Evolutionary conservation across 306 rosid genomes (phyloP).

Genomic region (Mimosa pudica): DNA sequence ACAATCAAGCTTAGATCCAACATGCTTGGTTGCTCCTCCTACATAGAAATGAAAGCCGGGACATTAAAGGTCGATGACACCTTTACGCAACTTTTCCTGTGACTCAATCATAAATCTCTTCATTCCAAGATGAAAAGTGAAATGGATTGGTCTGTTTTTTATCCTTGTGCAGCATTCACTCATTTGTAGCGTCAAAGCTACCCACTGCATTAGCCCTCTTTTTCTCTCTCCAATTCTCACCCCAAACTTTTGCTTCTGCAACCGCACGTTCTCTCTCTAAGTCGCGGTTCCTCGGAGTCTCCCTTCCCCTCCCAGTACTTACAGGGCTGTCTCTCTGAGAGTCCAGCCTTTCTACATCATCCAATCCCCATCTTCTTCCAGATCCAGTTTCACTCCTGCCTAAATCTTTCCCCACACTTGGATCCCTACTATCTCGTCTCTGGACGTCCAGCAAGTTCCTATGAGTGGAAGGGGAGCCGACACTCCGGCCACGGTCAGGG

Average conservation of each 20-base stretch:
- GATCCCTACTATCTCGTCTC: slow-evolving; percentile 68
- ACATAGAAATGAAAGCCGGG: slow-evolving; percentile 49
- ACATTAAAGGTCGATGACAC: slow-evolving; percentile 40
- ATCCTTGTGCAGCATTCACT: slow-evolving; percentile 41
- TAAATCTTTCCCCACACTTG: slow-evolving; percentile 47
- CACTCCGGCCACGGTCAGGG: slow-evolving; percentile 67
- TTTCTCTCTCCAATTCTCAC: slow-evolving; percentile 95
- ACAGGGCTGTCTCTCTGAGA: slow-evolving; percentile 83
- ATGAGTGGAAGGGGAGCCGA: slow-evolving; percentile 79
- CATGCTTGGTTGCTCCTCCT: slow-evolving; percentile 40
- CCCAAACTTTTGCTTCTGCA: slow-evolving; percentile 97
- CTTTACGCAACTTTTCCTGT: slow-evolving; percentile 35
- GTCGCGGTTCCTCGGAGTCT: slow-evolving; percentile 84
- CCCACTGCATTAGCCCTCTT: slow-evolving; percentile 76
- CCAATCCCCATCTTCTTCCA: slow-evolving; percentile 82
- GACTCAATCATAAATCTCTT: slow-evolving; percentile 48
- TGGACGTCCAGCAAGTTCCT: slow-evolving; percentile 81
- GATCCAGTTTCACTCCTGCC: slow-evolving; percentile 73
- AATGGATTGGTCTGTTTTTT: slow-evolving; percentile 20
- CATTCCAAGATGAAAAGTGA: slow-evolving; percentile 35
- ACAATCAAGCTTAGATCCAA: slow-evolving; percentile 50
- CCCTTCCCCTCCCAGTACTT: slow-evolving; percentile 78
- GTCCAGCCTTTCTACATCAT: slow-evolving; percentile 70
- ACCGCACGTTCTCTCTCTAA: slow-evolving; percentile 92
- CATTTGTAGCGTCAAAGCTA: slow-evolving; percentile 88